These are phyloP conservation scores for Chytriomyces sp. DNA, from an alignment of 192 early-diverging fungal species.

Conservation along the genomic window DNA sequence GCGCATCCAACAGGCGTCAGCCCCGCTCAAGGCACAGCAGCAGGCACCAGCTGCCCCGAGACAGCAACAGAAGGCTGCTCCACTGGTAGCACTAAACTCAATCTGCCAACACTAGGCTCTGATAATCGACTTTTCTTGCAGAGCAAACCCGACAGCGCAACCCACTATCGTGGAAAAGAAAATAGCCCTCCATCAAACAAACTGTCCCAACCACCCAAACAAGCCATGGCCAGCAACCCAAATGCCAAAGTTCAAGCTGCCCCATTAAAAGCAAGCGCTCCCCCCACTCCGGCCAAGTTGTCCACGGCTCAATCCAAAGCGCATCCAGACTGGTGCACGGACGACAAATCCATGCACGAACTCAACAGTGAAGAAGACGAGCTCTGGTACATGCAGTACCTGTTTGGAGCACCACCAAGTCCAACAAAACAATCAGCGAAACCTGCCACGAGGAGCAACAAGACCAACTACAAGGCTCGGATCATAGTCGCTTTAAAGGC, in stretches of 20 bases:
- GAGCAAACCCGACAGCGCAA: not conserved
- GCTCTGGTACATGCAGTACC: conserved; percentile 15
- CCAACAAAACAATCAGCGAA: not conserved
- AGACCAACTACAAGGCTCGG: conserved; percentile 1
- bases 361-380: conserved; percentile 4
- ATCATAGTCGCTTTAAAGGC: not conserved
- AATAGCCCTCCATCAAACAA: no score
- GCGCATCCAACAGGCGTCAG: not conserved
- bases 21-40: not conserved
- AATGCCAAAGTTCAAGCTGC: not conserved
- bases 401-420: not conserved
- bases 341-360: not conserved
- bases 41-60: not conserved
- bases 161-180: not conserved
- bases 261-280: not conserved
- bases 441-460: conserved; percentile 3
- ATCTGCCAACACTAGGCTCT: not conserved
- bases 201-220: not conserved
- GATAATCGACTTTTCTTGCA: not conserved
- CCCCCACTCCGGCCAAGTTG: no score
- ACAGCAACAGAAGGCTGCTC: not conserved
- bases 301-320: not conserved
- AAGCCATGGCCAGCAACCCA: not conserved
- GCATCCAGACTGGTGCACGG: conserved; percentile 17
- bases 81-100: not conserved